Base-by-base conservation (phyloP, 352 stramenopile species). In the Blastocystis sp. region DNA sequence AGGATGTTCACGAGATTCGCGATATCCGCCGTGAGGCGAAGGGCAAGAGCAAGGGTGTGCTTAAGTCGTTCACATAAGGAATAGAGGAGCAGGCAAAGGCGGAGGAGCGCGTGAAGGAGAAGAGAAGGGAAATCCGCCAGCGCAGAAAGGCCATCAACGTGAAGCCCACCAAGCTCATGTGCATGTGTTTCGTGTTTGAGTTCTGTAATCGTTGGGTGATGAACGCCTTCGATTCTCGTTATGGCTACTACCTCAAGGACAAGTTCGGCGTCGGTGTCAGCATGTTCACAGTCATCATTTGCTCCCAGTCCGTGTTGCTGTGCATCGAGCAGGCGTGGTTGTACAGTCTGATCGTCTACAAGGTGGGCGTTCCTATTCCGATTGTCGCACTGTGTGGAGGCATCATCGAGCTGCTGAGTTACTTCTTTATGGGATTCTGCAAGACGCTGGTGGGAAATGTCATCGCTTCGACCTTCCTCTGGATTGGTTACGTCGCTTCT, bases 191-290 rank as follows among this genome's bases (percentile, higher is more conserved):
- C 45, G 48, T 84, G 14, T 84, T 42, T 14, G 74, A 84, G 43
- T 84, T 84, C 57, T 84, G 74, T 42, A 68, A 69, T 28, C 74
- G 74, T 10, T 84, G 74, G 74, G 60, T 59, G 19, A 21, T 69
- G 3, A 84, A 69, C 45, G 74, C 74, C 4, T 84, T 61, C 28
- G 74, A 84, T 17, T 84, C 74, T 21, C 74, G 74, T 10, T 84
- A 84, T 52, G 74, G 74, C 21, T 69, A 59, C 19, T 84, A 57
- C 57, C 45, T 84, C 10, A 60, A 10, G 2, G 74, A 68, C 34
- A 84, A 84, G 28, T 84, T 62, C 21, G 24, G 66, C 40, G 45
- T 84, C 4, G 34, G 43, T 21, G 17, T 43, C 4, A 21, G 10
- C 17, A 59, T 19, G 43, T 77, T 57, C 38, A 59, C 68, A 3